Evolutionary conservation across 2,329 filamentous ascomycete species (phyloP), one percentile per base, ranked within the genome.

Genomic region (Phialophora chinensis): DNA sequence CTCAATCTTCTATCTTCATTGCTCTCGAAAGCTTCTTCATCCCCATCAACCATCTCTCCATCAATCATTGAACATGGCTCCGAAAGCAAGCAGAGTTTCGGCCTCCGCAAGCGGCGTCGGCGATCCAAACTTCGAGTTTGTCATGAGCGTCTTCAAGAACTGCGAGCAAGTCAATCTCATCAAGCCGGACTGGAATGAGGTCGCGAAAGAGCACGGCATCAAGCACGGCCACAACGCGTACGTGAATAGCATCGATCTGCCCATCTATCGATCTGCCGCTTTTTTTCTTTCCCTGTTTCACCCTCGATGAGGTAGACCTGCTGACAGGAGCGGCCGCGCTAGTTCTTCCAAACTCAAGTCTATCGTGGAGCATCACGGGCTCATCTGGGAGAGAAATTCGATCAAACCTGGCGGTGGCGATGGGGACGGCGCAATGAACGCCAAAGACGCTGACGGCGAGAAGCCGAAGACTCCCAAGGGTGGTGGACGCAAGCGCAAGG

Each of bases 191-290:
- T 71, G 67, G 65, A 61, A 67, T 4, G 33, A 62, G 25, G 66
- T 71, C 25, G 69, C 66, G 0, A 53, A 54, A 31, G 69, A 71
- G 50, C 66, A 63, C 47, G 69, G 69, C 10, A 69, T 71, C 42
- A 61, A 59, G 4, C 66, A 68, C 12, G 67, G 25, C 47, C 62
- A 52, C 31, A 69, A 71, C 35, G 67, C 66, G 69, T 71, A 63
- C 25, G 69, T 66, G 27, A 53, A n/a, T 12, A 35, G 17, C 38
- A 47, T n/a, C n/a, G 12, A 17, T 52, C 14, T 23, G 33, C 62
- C 38, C 44, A 49, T 58, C n/a, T 25, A 7, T 25, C 14, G 10
- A 14, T 33, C 44, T 11, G 25, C 29, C 35, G 23, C 23, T 0
- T 3, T 7, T 53, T 20, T 1, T n/a, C 6, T n/a, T 25, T 25